phyloP scores from a whole-genome alignment of 768 basidiomycete genomes.

The Leccinum arenicola region DNA sequence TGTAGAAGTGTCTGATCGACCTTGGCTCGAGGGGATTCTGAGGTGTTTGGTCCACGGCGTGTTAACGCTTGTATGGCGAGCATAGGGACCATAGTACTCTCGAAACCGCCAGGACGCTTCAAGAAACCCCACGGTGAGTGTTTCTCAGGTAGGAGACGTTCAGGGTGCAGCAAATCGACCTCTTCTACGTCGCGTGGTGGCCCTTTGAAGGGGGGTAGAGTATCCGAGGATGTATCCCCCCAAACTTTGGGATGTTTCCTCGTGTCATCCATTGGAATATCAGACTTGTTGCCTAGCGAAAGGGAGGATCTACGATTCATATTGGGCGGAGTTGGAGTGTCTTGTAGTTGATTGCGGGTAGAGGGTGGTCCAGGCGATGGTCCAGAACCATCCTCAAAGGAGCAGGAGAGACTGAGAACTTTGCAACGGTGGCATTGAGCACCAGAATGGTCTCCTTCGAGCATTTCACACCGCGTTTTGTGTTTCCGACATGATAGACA shows the following conservation, averaged over 20 bases:
- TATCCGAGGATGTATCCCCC: constrained; percentile 16
- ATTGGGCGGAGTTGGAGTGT: constrained; percentile 17
- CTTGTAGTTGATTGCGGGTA: constrained; percentile 20
- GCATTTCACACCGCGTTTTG: constrained; percentile 49
- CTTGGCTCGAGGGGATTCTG: constrained; percentile 23
- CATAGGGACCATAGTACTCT: constrained; percentile 46
- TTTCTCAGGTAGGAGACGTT: constrained; percentile 36
- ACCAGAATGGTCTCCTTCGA: constrained; percentile 37
- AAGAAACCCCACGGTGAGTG: constrained; percentile 39
- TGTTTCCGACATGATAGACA: constrained; percentile 46
- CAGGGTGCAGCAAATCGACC: constrained; percentile 31
- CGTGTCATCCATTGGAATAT: constrained; percentile 21
- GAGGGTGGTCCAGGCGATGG: constrained; percentile 17
- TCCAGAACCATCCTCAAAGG: constrained; percentile 37
- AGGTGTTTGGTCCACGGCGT: constrained; percentile 22
- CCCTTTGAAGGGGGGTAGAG: constrained; percentile 18
- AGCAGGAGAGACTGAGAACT: constrained; percentile 45
- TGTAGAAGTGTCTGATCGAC: constrained; percentile 29
- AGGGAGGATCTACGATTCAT: constrained; percentile 26
- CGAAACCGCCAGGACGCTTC: constrained; percentile 36
- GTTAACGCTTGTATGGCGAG: constrained; percentile 44
- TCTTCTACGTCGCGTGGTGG: constrained; percentile 23
- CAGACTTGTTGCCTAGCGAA: constrained; percentile 19
- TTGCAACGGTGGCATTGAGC: constrained; percentile 49
- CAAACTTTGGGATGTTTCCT: constrained; percentile 21